These are phyloP conservation scores for Debaryomyces fabryi DNA, from an alignment of 1,139 yeast genomes.

Conservation along the genomic window DNA sequence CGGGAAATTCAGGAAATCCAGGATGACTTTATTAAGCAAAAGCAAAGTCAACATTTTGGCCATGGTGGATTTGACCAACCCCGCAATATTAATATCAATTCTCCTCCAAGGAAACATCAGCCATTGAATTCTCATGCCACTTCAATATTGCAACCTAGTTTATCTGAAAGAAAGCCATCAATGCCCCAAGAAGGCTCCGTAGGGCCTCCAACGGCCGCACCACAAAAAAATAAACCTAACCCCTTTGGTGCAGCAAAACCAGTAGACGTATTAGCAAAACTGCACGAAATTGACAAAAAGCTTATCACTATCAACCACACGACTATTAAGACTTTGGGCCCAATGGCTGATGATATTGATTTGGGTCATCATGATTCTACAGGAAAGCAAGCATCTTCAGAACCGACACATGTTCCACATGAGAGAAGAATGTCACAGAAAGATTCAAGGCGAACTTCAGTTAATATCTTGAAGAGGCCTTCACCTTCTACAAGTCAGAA, in stretches of 20 bases:
- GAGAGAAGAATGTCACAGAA: conserved; percentile 19
- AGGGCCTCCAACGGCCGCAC: not conserved
- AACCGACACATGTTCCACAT: conserved; percentile 15
- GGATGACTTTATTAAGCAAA: conserved; percentile 31
- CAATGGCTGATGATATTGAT: conserved; percentile 18
- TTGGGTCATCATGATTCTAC: conserved; percentile 5
- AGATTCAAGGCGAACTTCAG: conserved; percentile 18
- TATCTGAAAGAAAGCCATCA: not conserved
- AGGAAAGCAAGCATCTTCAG: not conserved
- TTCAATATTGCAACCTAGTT: not conserved
- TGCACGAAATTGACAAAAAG: conserved; percentile 46
- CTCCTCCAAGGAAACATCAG: conserved; percentile 7
- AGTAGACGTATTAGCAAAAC: conserved; percentile 44
- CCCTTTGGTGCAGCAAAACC: conserved; percentile 54
- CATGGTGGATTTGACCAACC: conserved; percentile 7
- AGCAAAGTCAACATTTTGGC: conserved; percentile 20
- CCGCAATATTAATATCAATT: conserved; percentile 10
- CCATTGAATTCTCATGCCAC: not conserved
- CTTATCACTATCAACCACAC: conserved; percentile 58
- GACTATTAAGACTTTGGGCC: conserved; percentile 55
- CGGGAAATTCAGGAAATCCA: conserved; percentile 34
- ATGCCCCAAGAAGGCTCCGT: not conserved
- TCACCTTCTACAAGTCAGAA: conserved; percentile 24
- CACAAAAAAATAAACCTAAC: conserved; percentile 34
- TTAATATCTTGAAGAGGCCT: conserved; percentile 20